Evolutionary conservation across 768 basidiomycete genomes (phyloP).

Genomic region (Clitopilus passeckerianus): DNA sequence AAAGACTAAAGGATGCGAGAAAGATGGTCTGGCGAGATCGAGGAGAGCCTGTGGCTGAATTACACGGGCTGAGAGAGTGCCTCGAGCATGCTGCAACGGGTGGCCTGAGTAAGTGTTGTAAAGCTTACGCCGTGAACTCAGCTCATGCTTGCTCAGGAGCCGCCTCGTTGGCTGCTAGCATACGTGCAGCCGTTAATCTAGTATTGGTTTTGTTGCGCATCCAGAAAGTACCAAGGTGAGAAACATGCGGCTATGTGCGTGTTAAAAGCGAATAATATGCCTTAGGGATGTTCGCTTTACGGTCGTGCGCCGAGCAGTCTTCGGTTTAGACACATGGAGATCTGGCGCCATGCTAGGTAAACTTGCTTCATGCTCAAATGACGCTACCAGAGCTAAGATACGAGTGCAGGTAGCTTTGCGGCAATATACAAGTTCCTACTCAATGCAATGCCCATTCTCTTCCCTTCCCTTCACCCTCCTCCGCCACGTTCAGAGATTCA

Average conservation of each 20-base stretch:
- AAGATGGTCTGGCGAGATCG: slow-evolving; percentile 80
- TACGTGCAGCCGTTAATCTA: slow-evolving; percentile 80
- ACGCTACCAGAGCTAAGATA: neutral
- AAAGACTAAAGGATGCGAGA: slow-evolving; percentile 64
- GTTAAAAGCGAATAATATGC: neutral
- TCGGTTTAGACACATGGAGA: slow-evolving; percentile 77
- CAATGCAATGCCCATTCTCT: slow-evolving; percentile 70
- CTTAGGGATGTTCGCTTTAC: slow-evolving; percentile 57
- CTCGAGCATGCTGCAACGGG: slow-evolving; percentile 68
- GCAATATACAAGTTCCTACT: slow-evolving; percentile 75
- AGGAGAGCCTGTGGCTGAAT: slow-evolving; percentile 69
- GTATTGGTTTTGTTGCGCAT: slow-evolving; percentile 74
- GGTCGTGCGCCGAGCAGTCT: slow-evolving; percentile 75
- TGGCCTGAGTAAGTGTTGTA: slow-evolving; percentile 55
- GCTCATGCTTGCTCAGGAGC: slow-evolving; percentile 50
- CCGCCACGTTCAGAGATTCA: slow-evolving; percentile 4
- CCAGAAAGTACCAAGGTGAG: slow-evolving; percentile 61
- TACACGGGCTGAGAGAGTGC: slow-evolving; percentile 60
- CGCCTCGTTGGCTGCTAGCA: slow-evolving; percentile 71
- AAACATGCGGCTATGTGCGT: neutral
- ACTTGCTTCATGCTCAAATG: slow-evolving; percentile 3
- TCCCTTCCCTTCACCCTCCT: slow-evolving; percentile 40
- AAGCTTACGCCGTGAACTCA: neutral
- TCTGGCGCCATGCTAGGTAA: slow-evolving; percentile 87
- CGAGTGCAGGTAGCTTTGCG: slow-evolving; percentile 59